These are phyloP conservation scores for Pseudogymnoascus sp. DNA, from an alignment of 2,329 filamentous ascomycete genomes.

Conservation along the genomic window DNA sequence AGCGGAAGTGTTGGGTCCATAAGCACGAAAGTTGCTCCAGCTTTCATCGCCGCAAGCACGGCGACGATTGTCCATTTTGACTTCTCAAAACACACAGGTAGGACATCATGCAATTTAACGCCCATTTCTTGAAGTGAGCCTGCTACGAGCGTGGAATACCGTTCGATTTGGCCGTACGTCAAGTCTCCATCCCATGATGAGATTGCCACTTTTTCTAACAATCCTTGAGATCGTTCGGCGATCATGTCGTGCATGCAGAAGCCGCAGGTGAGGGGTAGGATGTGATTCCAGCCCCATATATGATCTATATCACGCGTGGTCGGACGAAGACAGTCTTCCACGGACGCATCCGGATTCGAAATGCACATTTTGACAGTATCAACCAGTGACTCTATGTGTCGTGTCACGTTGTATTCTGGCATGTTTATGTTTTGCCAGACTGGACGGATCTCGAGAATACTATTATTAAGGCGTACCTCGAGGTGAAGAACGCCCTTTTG, in stretches of 20 bases:
- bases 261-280: slow-evolving; percentile 35
- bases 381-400: slow-evolving; percentile 35
- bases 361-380: slow-evolving; percentile 34
- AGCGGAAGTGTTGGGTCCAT: slow-evolving; percentile 23
- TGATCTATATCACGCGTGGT: slow-evolving; percentile 34
- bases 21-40: slow-evolving; percentile 23
- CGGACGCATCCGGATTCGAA: slow-evolving; percentile 22
- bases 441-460: slow-evolving; percentile 31
- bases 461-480: slow-evolving; percentile 25
- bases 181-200: slow-evolving; percentile 26
- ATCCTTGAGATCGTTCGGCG: slow-evolving; percentile 29
- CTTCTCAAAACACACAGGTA: slow-evolving; percentile 18
- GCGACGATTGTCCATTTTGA: slow-evolving; percentile 14
- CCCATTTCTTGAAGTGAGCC: slow-evolving; percentile 15
- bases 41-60: slow-evolving; percentile 26
- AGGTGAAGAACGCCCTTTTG: slow-evolving; percentile 29
- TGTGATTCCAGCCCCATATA: slow-evolving; percentile 42
- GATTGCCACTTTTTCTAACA: slow-evolving; percentile 31
- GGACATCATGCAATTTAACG: slow-evolving; percentile 15
- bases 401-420: slow-evolving; percentile 35
- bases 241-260: slow-evolving; percentile 42
- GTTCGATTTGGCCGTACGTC: slow-evolving; percentile 21
- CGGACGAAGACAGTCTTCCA: slow-evolving; percentile 30
- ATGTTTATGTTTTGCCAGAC: slow-evolving; percentile 35
- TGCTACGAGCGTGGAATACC: slow-evolving; percentile 18